Evolutionary conservation across 1,284 basidiomycete species (phyloP), one percentile per base, ranked within the genome.

Genomic region (Phylloporus sp.): DNA sequence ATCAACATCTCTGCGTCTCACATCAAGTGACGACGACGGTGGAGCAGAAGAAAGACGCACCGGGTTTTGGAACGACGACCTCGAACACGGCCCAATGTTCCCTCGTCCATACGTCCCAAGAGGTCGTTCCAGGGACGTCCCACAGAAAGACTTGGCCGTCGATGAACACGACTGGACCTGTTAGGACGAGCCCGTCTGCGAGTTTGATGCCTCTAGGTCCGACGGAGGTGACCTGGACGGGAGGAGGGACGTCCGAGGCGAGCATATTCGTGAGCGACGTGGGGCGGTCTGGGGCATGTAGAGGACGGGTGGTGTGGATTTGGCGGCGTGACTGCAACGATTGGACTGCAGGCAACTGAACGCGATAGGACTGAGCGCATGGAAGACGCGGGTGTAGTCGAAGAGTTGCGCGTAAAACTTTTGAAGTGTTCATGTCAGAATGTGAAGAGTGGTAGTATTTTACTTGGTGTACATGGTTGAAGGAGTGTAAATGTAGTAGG

Each of bases 111-210:
- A 86, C 88, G 7, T 84, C 81, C 83, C 89, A 91, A 2, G 65
- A 35, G n/a, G 32, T 37, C 37, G 29, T 11, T 4, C 59, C 62
- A 1, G 93, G 92, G 2, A 94, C 91, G 76, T 98, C 91, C 97
- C 97, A 99, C 45, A 99, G 79, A 65, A 97, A 93, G 0, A 95
- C 94, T 62, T 92, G 88, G 8, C 94, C 95, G 72, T 96, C 93
- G 6, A 97, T 79, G 70, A 99, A 93, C 20, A 99, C 86, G 69
- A 91, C 91, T 0, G 96, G 88, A 1, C 90, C 91, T 0, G 90
- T 88, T 1, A 98, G 79, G 19, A 95, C 80, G 32, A 97, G 86
- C 1, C 96, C 95, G 74, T 94, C 92, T 29, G 82, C 83, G 4
- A 94, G 86, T 63, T 87, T 85, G 49, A 94, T 90, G 27, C 91